Evolutionary conservation across 2,329 filamentous ascomycete species (phyloP).

Genomic region (Fusarium sp.): DNA sequence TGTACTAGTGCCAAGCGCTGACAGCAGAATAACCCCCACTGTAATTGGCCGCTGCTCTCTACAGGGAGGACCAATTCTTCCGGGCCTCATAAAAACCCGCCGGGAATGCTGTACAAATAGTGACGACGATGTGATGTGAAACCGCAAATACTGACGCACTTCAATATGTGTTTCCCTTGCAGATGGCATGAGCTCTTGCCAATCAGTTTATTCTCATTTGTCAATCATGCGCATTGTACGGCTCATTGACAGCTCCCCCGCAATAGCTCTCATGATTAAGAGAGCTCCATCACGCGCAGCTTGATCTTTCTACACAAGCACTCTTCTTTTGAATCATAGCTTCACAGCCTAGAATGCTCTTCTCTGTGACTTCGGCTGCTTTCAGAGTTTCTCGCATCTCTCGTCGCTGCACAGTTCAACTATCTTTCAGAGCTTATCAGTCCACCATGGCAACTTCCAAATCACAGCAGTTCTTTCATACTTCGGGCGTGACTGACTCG

Average conservation of each 20-base stretch:
- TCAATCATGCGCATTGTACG: neutral
- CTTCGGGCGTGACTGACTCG: constrained; percentile 61
- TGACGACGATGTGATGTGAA: constrained; percentile 23
- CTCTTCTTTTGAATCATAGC: accelerated
- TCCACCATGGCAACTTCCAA: constrained; percentile 24
- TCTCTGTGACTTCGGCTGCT: constrained; percentile 1
- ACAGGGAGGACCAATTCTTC: constrained; percentile 11
- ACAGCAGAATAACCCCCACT: neutral
- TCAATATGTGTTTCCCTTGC: neutral
- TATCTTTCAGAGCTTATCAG: constrained; percentile 14
- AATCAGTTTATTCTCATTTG: neutral
- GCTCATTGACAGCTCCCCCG: neutral
- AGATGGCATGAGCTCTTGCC: neutral
- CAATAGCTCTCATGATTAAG: neutral
- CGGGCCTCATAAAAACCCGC: neutral
- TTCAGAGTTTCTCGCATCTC: constrained; percentile 13
- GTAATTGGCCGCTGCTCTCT: neutral
- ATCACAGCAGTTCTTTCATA: constrained; percentile 43
- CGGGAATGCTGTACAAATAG: neutral
- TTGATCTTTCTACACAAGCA: neutral
- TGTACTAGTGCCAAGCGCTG: neutral
- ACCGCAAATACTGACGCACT: neutral
- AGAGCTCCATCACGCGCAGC: neutral
- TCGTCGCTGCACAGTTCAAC: neutral
- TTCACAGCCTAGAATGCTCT: constrained; percentile 14